Conservation (phyloP, 257 asterid genomes). For the Rhazya stricta region DNA sequence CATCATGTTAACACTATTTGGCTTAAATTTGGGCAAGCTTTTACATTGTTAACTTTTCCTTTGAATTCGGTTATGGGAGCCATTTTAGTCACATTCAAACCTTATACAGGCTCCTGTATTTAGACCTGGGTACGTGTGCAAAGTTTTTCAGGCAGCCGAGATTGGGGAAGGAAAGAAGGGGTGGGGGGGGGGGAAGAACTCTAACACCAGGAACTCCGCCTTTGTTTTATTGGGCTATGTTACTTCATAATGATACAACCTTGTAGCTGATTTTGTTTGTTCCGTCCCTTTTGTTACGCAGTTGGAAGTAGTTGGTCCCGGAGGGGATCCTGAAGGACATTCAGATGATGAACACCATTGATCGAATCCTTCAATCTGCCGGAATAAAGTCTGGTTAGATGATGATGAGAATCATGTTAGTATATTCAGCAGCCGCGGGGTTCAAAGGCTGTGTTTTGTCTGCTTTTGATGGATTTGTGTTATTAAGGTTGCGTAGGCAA, state of each 20-base stretch:
- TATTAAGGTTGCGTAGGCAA: constrained; percentile 39
- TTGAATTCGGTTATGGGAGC: not conserved
- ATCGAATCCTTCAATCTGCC: constrained; percentile 32
- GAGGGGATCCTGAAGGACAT: constrained; percentile 91
- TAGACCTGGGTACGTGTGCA: not conserved
- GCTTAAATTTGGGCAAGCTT: not conserved
- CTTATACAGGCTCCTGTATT: not conserved
- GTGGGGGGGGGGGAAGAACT: not conserved
- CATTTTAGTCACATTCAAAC: not conserved
- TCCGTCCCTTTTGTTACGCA: constrained; percentile 25
- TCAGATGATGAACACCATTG: constrained; percentile 67
- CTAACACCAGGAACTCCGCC: not conserved
- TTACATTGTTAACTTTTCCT: not conserved
- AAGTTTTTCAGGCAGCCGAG: not conserved
- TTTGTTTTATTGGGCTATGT: not conserved
- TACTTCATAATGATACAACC: too few species aligned
- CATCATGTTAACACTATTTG: not conserved
- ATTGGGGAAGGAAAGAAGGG: not conserved
- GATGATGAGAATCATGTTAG: constrained; percentile 20
- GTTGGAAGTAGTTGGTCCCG: constrained; percentile 87
- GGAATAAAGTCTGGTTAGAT: constrained; percentile 47
- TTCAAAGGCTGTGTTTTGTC: constrained; percentile 33
- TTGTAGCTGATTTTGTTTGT: not conserved
- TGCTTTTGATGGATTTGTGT: constrained; percentile 33
- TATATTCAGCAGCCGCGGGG: constrained; percentile 45